Evolutionary conservation across 108 stramenopile species (phyloP), one percentile per base, ranked within the genome.

Genomic region (Nitzschia sp.): DNA sequence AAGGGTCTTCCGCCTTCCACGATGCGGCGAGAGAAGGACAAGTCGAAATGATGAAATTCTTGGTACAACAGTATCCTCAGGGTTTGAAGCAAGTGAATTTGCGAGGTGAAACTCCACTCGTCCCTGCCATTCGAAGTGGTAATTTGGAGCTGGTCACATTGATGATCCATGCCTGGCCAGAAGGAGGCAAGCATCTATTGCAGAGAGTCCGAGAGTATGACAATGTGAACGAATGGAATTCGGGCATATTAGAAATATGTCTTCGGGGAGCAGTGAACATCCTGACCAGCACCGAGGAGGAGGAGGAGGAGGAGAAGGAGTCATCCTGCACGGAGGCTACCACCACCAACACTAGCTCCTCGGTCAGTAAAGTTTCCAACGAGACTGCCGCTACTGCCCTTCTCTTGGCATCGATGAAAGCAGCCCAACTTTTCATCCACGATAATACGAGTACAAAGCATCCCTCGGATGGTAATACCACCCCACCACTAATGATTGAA

Each of bases 11-110:
- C 5, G 76, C 83, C 1, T 45, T 84, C 1, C 83, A 84, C 46
- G 83, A 84, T 69, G 79, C 80, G 13, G 72, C 83, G 2, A 35
- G 80, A 38, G 73, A 80, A 71, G 80, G 77, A 17, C 83, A 84
- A 58, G 26, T 53, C 5, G 68, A 56, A 52, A 79, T 84, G 79
- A 47, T 69, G 19, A 58, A 73, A 35, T 78, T 69, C 41, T 47
- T 84, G 21, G 70, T 75, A 0, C 57, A 69, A 19, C 23, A 17
- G 13, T 80, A 68, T 44, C 77, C 80, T 3, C 1, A 68, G 27
- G 80, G 68, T 9, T 41, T 84, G 34, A 45, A 25, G 2, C 53
- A 57, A 26, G 66, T 70, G 27, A 84, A 78, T 48, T 22, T 84
- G 17, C 67, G 80, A 23, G 76, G 69, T 11, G 83, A 84, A 59